Evolutionary conservation across 371 early-diverging fungal species (phyloP).

Genomic region (Nematocida major): DNA sequence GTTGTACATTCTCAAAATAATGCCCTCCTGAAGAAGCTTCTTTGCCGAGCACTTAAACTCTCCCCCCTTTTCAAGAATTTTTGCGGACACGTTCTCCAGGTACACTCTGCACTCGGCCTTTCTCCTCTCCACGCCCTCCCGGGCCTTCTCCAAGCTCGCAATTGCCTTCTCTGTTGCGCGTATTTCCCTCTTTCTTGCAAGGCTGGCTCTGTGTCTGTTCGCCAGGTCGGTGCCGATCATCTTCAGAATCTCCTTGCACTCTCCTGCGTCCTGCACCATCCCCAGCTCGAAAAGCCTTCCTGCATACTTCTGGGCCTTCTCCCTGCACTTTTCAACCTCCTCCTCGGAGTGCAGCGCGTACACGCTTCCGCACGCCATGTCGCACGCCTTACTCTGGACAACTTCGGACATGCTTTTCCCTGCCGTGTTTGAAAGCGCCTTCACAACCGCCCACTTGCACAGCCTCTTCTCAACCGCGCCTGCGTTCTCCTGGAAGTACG

Average conservation of each 20-base stretch:
- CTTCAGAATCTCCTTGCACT: slow-evolving; percentile 54
- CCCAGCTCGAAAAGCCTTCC: slow-evolving; percentile 23
- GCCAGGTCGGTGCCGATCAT: slow-evolving; percentile 59
- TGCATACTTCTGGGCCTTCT: neutral
- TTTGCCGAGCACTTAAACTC: slow-evolving; percentile 89
- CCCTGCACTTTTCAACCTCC: slow-evolving; percentile 21
- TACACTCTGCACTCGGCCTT: slow-evolving; percentile 68
- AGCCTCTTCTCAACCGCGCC: slow-evolving; percentile 27
- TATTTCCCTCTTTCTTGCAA: slow-evolving; percentile 56
- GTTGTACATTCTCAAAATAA: slow-evolving; percentile 66
- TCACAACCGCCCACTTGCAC: slow-evolving; percentile 39
- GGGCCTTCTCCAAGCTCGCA: slow-evolving; percentile 65
- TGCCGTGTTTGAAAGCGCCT: neutral
- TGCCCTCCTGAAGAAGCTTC: slow-evolving; percentile 78
- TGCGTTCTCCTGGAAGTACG: neutral
- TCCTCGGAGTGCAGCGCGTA: neutral
- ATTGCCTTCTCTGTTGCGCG: slow-evolving; percentile 57
- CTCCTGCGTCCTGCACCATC: slow-evolving; percentile 10
- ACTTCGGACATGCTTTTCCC: slow-evolving; percentile 18
- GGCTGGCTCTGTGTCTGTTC: slow-evolving; percentile 28
- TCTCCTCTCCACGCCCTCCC: slow-evolving; percentile 71
- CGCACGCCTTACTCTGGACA: slow-evolving; percentile 4
- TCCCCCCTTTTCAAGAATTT: slow-evolving; percentile 46
- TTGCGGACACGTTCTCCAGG: slow-evolving; percentile 48
- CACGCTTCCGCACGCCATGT: neutral